Base-by-base conservation (phyloP, 768 basidiomycete genomes). In the Psilocybe cubensis region DNA sequence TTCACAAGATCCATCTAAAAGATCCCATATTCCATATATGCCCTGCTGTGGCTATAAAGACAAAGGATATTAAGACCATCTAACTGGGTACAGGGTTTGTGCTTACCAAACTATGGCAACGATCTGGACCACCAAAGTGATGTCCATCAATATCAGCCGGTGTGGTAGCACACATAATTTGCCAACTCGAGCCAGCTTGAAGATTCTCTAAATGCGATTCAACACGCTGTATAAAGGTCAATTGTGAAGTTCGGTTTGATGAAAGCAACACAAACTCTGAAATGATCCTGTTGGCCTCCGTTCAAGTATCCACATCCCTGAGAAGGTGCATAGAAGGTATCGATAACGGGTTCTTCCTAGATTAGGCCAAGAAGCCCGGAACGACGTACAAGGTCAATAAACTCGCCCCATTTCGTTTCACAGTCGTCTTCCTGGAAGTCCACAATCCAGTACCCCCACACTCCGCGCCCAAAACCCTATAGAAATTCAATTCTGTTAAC, bases 101-200 rank as follows among this genome's bases (percentile, higher is more conserved):
- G 3, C 45, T 57, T 42, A 70, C 63, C 52, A 46, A 58, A 42
- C 66, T 61, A 38, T 59, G 59, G 57, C 70, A 72, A 12, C 61
- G 52, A 1, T 60, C 54, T 3, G 70, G 69, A 3, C 56, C 64
- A 5, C 52, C 59, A 49, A 63, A 68, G 50, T 65, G 63, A 11
- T 54, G 59, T n/a, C 69, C 69, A 14, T 63, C 45, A 11, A 72
- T 62, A 27, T 72, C 65, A 4, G 68, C 68, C 6, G 70, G 70
- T 0, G 70, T 72, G 0, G 70, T 72, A 1, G 63, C 63, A 44
- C 70, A 72, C 70, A 70, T 72, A 21, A 72, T 69, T 47, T 70
- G 68, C 70, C 70, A 72, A 31, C 64, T 63, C 29, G 68, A 67
- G 10, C 68, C 68, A 4, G 62, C 7, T 35, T 66, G 65, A 11